Base-by-base conservation (phyloP, 2,329 filamentous ascomycete genomes). In the Neofusicoccum kwambonambiense region DNA sequence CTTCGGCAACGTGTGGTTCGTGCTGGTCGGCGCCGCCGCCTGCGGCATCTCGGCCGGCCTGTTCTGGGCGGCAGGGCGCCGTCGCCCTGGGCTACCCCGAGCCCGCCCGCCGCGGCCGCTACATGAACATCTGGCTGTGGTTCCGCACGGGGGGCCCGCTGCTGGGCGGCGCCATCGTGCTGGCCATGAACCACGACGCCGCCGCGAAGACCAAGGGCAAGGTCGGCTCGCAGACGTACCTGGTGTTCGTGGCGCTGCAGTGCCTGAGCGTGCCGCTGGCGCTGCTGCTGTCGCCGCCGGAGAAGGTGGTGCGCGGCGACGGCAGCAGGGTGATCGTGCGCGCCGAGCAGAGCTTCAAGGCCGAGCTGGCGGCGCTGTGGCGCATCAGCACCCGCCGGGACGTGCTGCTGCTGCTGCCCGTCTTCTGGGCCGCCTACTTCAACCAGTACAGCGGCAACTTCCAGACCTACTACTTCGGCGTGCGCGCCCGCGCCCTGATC, bases 51-150 rank as follows among this genome's bases (percentile, higher is more conserved):
- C 78, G 0, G 82, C 82, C 0, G 82, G 81, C 1, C 72, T 84
- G 1, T 84, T 84, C 72, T 84, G 82, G 82, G 80, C 81, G 0
- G 77, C 77, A 84, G 69, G 82, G 81, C 12, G 81, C 82, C 0
- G 77, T 84, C 4, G 81, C 81, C 0, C 72, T 83, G 11, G 82
- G 81, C 0, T 84, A 84, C 52, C 80, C 82, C 0, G 82, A 83
- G 66, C 76, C 78, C 1, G 68, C 73, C 1, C 83, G 83, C 65
- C 72, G 82, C 54, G 82, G 81, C 2, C 76, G 73, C 44, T 84
- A 82, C 64, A 77, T 82, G 72, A 80, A 80, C 44, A 79, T 80
- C 67, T 81, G 79, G 80, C 73, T 82, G 2, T 82, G 80, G 78
- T 84, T 83, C 67, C 77, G 83, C 7, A 83, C 79, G 0, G 78